Percentiles rank a stretch among this genome's conserved stretches.
Evolutionary conservation across 2,329 filamentous ascomycete species (phyloP).

Genomic region (Aspergillus clavatus): DNA sequence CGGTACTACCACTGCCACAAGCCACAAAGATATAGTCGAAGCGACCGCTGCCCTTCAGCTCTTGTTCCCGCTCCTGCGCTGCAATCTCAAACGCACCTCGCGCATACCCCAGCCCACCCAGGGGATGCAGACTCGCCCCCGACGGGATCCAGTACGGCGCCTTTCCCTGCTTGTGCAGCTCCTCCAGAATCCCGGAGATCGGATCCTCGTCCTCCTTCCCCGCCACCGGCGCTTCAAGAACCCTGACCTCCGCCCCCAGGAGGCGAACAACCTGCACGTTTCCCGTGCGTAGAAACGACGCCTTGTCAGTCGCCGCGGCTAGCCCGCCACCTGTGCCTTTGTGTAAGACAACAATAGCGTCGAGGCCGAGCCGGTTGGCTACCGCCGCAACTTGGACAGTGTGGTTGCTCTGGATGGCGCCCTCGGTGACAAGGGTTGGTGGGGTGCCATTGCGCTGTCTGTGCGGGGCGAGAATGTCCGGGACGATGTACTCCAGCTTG

Average conservation of each 20-base stretch:
- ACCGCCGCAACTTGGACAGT: slow-evolving; percentile 32
- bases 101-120: slow-evolving; percentile 33
- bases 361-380: slow-evolving; percentile 24
- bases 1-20: slow-evolving; percentile 34
- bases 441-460: slow-evolving; percentile 3
- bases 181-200: slow-evolving; percentile 19
- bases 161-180: slow-evolving; percentile 15
- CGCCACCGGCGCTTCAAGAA: slow-evolving; percentile 51
- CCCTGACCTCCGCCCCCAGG: slow-evolving; percentile 42
- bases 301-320: slow-evolving; percentile 12
- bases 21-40: slow-evolving; percentile 36
- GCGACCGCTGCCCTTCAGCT: slow-evolving; percentile 15
- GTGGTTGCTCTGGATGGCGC: slow-evolving; percentile 36
- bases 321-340: slow-evolving; percentile 26
- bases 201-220: slow-evolving; percentile 38
- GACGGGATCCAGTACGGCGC: slow-evolving; percentile 34
- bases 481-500: slow-evolving; percentile 36
- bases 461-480: slow-evolving; percentile 26
- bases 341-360: slow-evolving; percentile 25
- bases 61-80: slow-evolving; percentile 21
- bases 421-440: slow-evolving; percentile 34
- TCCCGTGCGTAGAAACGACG: slow-evolving; percentile 18
- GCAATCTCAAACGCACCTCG: slow-evolving; percentile 31
- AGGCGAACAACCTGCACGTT: slow-evolving; percentile 29
- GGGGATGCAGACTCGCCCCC: slow-evolving; percentile 30